Conservation (phyloP, 31 red algal species). For the Odonthalia washingtoniensis region DNA sequence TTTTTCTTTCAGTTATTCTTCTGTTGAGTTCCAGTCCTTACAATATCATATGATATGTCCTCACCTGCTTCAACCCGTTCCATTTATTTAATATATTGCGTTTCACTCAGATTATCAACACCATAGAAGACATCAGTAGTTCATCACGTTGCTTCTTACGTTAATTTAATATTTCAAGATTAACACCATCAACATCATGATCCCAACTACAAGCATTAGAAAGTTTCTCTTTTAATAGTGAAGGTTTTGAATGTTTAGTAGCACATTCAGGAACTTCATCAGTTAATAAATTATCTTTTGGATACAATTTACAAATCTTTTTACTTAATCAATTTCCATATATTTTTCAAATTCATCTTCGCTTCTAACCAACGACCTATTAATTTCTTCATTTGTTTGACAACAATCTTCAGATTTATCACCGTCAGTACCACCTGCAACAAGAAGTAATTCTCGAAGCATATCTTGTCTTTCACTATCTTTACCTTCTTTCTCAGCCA, state of each 20-base stretch:
- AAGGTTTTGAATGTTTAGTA: constrained; percentile 54
- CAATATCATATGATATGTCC: constrained; percentile 48
- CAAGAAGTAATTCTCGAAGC: constrained; percentile 86
- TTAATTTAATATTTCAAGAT: constrained; percentile 46
- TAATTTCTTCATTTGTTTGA: constrained; percentile 83
- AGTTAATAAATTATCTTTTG: constrained; percentile 48
- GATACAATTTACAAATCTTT: constrained; percentile 40
- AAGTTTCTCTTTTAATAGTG: constrained; percentile 46
- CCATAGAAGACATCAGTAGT: constrained; percentile 68
- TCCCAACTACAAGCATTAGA: constrained; percentile 53
- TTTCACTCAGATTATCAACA: constrained; percentile 65
- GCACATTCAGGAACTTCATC: constrained; percentile 88
- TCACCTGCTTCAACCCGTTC: constrained; percentile 61
- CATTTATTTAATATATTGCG: constrained; percentile 62
- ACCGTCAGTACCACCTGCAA: constrained; percentile 74
- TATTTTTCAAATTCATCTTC: constrained; percentile 90
- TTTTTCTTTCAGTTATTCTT: constrained; percentile 46
- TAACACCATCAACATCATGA: constrained; percentile 40
- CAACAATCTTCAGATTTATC: constrained; percentile 77
- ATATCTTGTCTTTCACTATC: constrained; percentile 90
- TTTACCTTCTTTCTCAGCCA: constrained; percentile 92
- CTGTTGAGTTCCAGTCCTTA: constrained; percentile 29
- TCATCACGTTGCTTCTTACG: constrained; percentile 61
- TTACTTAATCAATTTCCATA: constrained; percentile 78
- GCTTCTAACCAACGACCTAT: constrained; percentile 86